A percentile compares a stretch with the other conserved stretches of the same genome.
These are phyloP conservation scores for Pythium monospermum DNA, from an alignment of 352 stramenopile species.

Conservation along the genomic window DNA sequence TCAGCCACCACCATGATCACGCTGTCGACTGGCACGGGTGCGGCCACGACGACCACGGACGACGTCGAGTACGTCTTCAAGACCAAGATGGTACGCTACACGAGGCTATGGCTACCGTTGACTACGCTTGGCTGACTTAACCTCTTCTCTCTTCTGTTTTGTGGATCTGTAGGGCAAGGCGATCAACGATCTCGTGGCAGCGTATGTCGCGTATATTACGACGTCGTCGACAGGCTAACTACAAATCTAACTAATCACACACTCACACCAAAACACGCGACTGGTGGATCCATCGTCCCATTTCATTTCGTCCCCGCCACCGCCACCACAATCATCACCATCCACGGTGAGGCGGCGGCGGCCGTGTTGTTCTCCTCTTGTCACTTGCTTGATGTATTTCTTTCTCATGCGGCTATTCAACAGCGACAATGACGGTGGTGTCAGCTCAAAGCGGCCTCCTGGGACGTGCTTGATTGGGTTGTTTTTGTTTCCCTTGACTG, in stretches of 20 bases:
- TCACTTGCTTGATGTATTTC: slow-evolving; percentile 28
- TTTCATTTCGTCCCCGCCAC: not conserved
- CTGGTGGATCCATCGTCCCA: not conserved
- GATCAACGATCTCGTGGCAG: slow-evolving; percentile 50
- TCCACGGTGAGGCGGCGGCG: too few relatives aligned
- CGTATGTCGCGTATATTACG: slow-evolving; percentile 48
- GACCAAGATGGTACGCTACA: slow-evolving; percentile 30
- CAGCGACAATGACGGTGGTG: slow-evolving; percentile 28
- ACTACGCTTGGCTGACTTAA: too few relatives aligned
- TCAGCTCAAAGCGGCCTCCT: too few relatives aligned
- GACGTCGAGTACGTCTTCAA: slow-evolving; percentile 50
- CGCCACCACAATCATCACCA: too few relatives aligned
- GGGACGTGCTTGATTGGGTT: too few relatives aligned
- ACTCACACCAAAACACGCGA: slow-evolving; percentile 66
- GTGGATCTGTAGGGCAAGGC: slow-evolving; percentile 28
- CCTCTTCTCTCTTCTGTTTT: not conserved
- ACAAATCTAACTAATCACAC: slow-evolving; percentile 34
- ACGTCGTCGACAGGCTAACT: not conserved
- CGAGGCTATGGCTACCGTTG: not conserved
- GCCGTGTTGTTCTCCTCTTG: not conserved
- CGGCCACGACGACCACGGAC: slow-evolving; percentile 30
- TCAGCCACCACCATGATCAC: too few relatives aligned
- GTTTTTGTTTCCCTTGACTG: too few relatives aligned
- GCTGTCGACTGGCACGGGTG: too few relatives aligned
- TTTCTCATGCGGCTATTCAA: slow-evolving; percentile 43